Conservation (phyloP, 805 yeast species). For the Wickerhamomyces sydowiorum region DNA sequence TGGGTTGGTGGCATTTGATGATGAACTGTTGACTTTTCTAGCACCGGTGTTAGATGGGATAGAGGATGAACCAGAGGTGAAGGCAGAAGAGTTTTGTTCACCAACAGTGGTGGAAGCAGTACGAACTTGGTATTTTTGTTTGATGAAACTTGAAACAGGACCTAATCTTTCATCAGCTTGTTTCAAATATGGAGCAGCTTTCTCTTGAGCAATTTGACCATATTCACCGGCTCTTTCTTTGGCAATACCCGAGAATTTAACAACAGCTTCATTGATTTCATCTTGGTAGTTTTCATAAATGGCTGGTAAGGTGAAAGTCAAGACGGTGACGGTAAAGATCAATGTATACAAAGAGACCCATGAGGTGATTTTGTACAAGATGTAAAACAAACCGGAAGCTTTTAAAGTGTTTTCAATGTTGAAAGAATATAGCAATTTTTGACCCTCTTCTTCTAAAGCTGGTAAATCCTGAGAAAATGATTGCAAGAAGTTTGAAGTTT, state of each 20-base stretch:
- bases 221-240: slow-evolving; percentile 43
- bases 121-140: slow-evolving; percentile 48
- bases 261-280: slow-evolving; percentile 66
- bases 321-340: slow-evolving; percentile 47
- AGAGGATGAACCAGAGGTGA: slow-evolving; percentile 28
- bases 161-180: slow-evolving; percentile 54
- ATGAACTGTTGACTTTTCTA: neutral
- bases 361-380: slow-evolving; percentile 67
- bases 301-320: slow-evolving; percentile 70
- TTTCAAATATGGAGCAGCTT: slow-evolving; percentile 54
- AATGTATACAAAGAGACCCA: slow-evolving; percentile 70
- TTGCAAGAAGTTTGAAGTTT: slow-evolving; percentile 36
- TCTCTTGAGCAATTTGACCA: slow-evolving; percentile 44
- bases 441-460: slow-evolving; percentile 44
- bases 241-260: slow-evolving; percentile 38
- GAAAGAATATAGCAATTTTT: slow-evolving; percentile 58
- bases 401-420: slow-evolving; percentile 69
- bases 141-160: slow-evolving; percentile 58
- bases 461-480: slow-evolving; percentile 39
- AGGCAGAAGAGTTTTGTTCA: slow-evolving; percentile 8
- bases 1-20: slow-evolving; percentile 19
- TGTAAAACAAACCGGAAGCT: slow-evolving; percentile 61
- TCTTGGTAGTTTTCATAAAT: slow-evolving; percentile 68
- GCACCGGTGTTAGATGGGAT: slow-evolving; percentile 38
- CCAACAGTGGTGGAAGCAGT: slow-evolving; percentile 68